phyloP scores from a whole-genome alignment of 441 rosid species.

The Aquilaria agallochum region DNA sequence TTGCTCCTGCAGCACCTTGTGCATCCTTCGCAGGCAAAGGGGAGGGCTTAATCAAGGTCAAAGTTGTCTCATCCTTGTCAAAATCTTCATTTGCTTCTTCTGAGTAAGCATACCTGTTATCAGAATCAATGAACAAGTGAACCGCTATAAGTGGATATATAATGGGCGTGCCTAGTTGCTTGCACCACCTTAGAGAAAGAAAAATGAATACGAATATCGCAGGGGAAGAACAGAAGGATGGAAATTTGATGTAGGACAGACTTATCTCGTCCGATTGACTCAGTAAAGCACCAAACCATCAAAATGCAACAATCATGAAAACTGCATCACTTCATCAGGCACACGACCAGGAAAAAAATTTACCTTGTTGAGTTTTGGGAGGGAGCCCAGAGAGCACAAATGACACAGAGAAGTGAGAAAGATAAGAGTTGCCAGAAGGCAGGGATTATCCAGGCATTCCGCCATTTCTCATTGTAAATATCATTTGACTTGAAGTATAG shows the following conservation, averaged over 20 bases:
- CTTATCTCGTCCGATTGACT: background rate
- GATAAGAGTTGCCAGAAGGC: conserved; percentile 94
- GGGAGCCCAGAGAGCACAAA: conserved; percentile 93
- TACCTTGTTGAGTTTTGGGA: conserved; percentile 86
- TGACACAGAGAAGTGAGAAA: conserved; percentile 69
- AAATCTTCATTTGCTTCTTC: conserved; percentile 71
- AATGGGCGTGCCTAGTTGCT: background rate
- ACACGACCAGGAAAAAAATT: conserved; percentile 2
- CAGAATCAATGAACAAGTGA: conserved; percentile 8
- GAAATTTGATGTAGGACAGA: background rate
- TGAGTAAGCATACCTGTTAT: conserved; percentile 69
- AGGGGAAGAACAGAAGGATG: background rate
- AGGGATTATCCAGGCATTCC: conserved; percentile 90
- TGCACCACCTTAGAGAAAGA: background rate
- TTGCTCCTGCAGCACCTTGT: conserved; percentile 42
- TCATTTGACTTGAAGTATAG: conserved; percentile 89
- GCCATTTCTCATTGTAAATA: conserved; percentile 87
- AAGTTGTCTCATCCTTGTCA: conserved; percentile 68
- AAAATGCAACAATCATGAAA: no score
- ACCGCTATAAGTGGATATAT: background rate
- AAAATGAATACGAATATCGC: background rate
- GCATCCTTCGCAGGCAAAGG: conserved; percentile 48
- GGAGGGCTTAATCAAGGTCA: conserved; percentile 81
- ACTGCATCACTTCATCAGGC: background rate
- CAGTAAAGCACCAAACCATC: background rate